Conservation (phyloP, 306 rosid genomes). For the Abrus precatorius region DNA sequence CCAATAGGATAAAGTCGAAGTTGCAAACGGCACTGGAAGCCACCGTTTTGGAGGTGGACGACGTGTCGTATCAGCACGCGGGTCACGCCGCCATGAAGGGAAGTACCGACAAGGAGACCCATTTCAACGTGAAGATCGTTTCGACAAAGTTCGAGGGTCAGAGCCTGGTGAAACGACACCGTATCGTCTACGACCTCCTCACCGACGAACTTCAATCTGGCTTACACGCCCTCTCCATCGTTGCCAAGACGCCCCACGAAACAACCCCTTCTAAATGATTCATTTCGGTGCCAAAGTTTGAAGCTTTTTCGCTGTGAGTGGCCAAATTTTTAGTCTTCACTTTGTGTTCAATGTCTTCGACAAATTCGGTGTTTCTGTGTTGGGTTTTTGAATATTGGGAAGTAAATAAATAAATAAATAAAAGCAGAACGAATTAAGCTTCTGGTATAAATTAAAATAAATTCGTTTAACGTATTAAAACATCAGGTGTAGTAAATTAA, state of each 20-base stretch:
- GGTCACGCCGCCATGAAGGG: conserved; percentile 80
- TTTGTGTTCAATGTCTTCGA: background rate
- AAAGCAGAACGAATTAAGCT: background rate
- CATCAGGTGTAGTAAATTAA: no score
- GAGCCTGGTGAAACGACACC: conserved; percentile 54
- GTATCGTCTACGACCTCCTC: conserved; percentile 53
- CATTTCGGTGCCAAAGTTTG: background rate
- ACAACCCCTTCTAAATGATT: background rate
- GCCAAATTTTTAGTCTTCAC: conserved; percentile 18
- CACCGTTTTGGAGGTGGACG: conserved; percentile 74
- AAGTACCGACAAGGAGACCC: conserved; percentile 65
- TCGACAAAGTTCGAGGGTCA: conserved; percentile 80
- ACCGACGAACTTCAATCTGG: conserved; percentile 50
- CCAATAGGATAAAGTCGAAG: conserved; percentile 71
- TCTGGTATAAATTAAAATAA: background rate
- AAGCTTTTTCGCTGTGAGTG: background rate
- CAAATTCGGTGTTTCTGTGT: background rate
- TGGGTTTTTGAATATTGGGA: background rate
- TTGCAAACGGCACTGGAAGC: conserved; percentile 78
- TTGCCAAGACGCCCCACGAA: conserved; percentile 50
- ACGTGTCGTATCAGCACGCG: conserved; percentile 89
- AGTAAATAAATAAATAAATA: background rate
- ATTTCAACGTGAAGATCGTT: conserved; percentile 80
- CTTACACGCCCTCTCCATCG: conserved; percentile 51
- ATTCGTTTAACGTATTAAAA: no score